Evolutionary conservation across 225 moss, liverwort and hornwort genomes (phyloP).

Genomic region (Marchantia polymorpha): DNA sequence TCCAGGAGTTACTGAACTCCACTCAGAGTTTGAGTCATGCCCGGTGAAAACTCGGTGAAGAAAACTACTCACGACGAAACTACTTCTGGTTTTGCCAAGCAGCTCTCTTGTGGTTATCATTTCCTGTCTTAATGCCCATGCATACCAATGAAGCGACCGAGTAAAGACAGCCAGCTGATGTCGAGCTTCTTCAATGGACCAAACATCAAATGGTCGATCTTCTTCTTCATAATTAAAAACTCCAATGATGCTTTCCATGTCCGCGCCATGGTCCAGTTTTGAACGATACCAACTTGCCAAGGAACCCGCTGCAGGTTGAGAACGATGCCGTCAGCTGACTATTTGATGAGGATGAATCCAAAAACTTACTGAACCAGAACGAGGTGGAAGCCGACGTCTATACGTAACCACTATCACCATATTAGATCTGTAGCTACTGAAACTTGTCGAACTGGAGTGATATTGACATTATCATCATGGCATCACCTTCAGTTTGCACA

Average conservation of each 20-base stretch:
- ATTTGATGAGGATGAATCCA: neutral
- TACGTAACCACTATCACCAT: too few species aligned
- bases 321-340: neutral
- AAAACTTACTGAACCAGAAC: slow-evolving; percentile 6
- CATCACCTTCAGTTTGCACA: neutral
- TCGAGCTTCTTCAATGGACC: slow-evolving; percentile 52
- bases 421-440: neutral
- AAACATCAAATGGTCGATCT: slow-evolving; percentile 32
- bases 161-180: slow-evolving; percentile 51
- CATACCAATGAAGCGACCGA: slow-evolving; percentile 82
- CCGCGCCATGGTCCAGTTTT: neutral
- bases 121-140: slow-evolving; percentile 66
- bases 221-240: slow-evolving; percentile 52
- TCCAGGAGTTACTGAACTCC: slow-evolving; percentile 57
- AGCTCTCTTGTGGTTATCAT: slow-evolving; percentile 53
- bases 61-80: slow-evolving; percentile 45
- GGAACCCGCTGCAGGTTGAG: slow-evolving; percentile 50
- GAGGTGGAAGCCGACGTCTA: neutral
- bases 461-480: neutral
- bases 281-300: slow-evolving; percentile 63
- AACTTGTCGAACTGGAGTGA: neutral
- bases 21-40: slow-evolving; percentile 33
- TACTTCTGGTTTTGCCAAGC: slow-evolving; percentile 31
- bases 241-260: slow-evolving; percentile 30
- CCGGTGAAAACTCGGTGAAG: slow-evolving; percentile 40